Percentiles rank a stretch among this genome's conserved stretches.
These are phyloP conservation scores for Pseudogymnoascus sp. DNA, from an alignment of 2,329 filamentous ascomycete species.

Conservation along the genomic window DNA sequence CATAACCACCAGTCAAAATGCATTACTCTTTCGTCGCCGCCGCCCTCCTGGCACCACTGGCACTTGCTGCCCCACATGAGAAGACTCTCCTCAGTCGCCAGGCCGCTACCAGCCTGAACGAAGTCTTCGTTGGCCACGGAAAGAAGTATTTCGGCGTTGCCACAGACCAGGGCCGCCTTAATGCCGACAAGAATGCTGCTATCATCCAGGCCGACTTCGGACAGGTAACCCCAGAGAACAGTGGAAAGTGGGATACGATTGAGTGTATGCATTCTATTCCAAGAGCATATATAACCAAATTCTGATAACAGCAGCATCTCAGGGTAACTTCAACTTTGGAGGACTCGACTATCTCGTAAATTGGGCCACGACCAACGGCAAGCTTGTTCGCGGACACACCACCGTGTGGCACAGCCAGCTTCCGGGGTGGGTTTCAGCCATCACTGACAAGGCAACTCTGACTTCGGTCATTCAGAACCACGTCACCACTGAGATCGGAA, in stretches of 20 bases:
- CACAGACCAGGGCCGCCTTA: constrained; percentile 49
- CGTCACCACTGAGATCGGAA: constrained; percentile 49
- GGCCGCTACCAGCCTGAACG: constrained; percentile 43
- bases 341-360: constrained; percentile 54
- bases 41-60: neutral
- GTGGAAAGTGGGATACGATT: constrained; percentile 61
- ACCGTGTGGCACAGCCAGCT: constrained; percentile 60
- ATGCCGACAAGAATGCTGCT: constrained; percentile 43
- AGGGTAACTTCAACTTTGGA: constrained; percentile 49
- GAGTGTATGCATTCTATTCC: constrained; percentile 32
- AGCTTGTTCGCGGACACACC: constrained; percentile 59
- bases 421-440: constrained; percentile 52
- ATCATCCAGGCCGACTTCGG: constrained; percentile 58
- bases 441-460: constrained; percentile 47
- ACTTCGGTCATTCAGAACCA: constrained; percentile 54
- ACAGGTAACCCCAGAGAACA: constrained; percentile 62
- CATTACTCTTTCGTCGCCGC: neutral
- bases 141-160: constrained; percentile 60
- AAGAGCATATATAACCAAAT: neutral
- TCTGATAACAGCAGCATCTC: constrained; percentile 23
- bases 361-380: constrained; percentile 50
- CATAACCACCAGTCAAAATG: neutral
- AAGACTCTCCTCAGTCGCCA: neutral
- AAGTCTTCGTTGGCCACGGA: constrained; percentile 53
- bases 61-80: neutral